Percentiles rank a stretch among this genome's conserved stretches.
These are phyloP conservation scores for Dissophora globulifera DNA, from an alignment of 192 early-diverging fungal species.

Conservation along the genomic window DNA sequence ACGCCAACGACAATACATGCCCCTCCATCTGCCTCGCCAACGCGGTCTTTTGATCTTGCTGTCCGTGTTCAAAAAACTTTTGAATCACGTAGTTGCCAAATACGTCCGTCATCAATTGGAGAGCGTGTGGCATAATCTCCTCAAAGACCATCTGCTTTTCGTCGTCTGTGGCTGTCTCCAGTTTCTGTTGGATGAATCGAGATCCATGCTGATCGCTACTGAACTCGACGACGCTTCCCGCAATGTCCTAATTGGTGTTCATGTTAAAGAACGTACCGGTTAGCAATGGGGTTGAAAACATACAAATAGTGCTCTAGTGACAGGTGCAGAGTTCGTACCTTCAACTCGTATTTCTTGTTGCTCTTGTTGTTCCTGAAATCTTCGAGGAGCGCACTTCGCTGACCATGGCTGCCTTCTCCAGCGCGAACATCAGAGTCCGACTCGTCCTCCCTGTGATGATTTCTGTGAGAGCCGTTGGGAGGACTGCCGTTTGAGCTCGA, in stretches of 20 bases:
- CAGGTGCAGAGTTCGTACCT: constrained; percentile 51
- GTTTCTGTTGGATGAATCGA: constrained; percentile 98
- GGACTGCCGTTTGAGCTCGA: constrained; percentile 39
- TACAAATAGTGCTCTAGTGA: not conserved
- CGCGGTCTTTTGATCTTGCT: constrained; percentile 90
- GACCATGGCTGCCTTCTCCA: constrained; percentile 66
- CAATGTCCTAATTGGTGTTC: constrained; percentile 81
- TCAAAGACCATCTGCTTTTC: constrained; percentile 98
- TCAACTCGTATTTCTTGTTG: constrained; percentile 94
- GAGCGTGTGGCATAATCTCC: constrained; percentile 89
- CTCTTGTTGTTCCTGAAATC: constrained; percentile 97
- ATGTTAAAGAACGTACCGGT: not conserved
- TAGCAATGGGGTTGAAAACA: no score
- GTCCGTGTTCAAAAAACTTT: constrained; percentile 99
- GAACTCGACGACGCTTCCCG: constrained; percentile 94
- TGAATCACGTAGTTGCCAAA: constrained; percentile 99
- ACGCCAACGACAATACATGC: constrained; percentile 90
- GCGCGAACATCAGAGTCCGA: constrained; percentile 15
- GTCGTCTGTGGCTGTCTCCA: constrained; percentile 91
- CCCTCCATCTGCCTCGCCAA: constrained; percentile 97
- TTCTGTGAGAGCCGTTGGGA: constrained; percentile 24
- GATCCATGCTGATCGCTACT: constrained; percentile 99
- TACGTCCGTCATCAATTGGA: constrained; percentile 98
- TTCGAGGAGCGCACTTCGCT: constrained; percentile 89
- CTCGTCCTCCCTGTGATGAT: constrained; percentile 27